Percentiles rank a stretch among this genome's conserved stretches.
Evolutionary conservation across 768 basidiomycete species (phyloP).

Genomic region (Asterophora lycoperdoides): DNA sequence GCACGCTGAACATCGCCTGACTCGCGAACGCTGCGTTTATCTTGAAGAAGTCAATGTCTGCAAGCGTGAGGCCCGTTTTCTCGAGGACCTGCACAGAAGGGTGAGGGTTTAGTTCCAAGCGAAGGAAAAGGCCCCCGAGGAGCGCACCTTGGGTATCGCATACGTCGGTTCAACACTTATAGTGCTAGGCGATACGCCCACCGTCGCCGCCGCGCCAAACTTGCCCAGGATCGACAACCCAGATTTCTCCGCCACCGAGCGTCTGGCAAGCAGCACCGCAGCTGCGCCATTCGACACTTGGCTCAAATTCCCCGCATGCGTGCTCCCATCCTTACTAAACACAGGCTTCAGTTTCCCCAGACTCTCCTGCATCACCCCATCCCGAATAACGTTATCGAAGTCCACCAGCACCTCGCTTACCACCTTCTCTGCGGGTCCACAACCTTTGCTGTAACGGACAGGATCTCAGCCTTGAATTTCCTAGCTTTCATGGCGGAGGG

Average conservation of each 20-base stretch:
- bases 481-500: conserved; percentile 76
- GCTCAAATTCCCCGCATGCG: conserved; percentile 82
- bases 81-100: conserved; percentile 38
- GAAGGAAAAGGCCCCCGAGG: neutral
- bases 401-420: conserved; percentile 67
- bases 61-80: conserved; percentile 55
- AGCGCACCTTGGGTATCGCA: conserved; percentile 62
- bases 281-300: conserved; percentile 94
- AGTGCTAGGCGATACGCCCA: conserved; percentile 82
- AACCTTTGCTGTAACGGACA: conserved; percentile 69
- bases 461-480: conserved; percentile 79
- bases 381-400: conserved; percentile 80
- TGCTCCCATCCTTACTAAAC: conserved; percentile 69
- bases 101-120: neutral
- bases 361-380: conserved; percentile 76
- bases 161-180: conserved; percentile 92
- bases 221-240: conserved; percentile 87
- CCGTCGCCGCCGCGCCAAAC: conserved; percentile 62
- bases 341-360: conserved; percentile 83
- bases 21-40: conserved; percentile 91
- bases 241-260: conserved; percentile 75
- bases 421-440: conserved; percentile 70
- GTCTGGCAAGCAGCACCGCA: conserved; percentile 78
- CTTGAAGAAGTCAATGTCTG: conserved; percentile 87
- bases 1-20: conserved; percentile 70